phyloP scores from a whole-genome alignment of 768 basidiomycete genomes.

The Neoboletus subvelutipes region DNA sequence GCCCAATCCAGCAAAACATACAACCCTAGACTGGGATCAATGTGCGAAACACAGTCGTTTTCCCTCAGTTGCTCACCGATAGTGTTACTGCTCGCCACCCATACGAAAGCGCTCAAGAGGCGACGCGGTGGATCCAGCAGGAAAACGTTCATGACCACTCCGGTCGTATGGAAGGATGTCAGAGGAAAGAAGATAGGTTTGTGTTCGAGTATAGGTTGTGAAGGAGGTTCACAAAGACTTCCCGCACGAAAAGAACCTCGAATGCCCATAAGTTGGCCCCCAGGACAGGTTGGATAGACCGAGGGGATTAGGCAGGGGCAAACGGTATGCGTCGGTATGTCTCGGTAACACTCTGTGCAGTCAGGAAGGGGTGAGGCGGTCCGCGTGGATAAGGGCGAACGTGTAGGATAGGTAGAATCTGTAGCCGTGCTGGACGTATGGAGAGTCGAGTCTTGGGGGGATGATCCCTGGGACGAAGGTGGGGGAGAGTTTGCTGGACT shows the following conservation, averaged over 20 bases:
- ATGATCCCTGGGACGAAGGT: conserved; percentile 28
- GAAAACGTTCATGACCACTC: conserved; percentile 77
- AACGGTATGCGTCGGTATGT: conserved; percentile 9
- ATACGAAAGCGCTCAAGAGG: conserved; percentile 69
- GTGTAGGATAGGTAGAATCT: conserved; percentile 11
- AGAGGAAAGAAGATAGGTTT: conserved; percentile 56
- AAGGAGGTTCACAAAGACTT: conserved; percentile 11
- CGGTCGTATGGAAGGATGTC: conserved; percentile 61
- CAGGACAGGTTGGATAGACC: conserved; percentile 7
- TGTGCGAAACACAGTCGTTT: neutral
- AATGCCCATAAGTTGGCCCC: neutral
- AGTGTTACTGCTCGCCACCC: conserved; percentile 47
- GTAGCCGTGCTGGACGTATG: conserved; percentile 2
- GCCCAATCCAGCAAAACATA: conserved; percentile 69
- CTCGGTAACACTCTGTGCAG: conserved; percentile 15
- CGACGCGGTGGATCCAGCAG: conserved; percentile 63
- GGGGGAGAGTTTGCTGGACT: conserved; percentile 30
- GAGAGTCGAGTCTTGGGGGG: conserved; percentile 26
- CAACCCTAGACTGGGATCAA: conserved; percentile 46
- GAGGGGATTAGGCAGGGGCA: conserved; percentile 5
- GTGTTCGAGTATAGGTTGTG: conserved; percentile 10
- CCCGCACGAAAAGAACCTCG: conserved; percentile 10
- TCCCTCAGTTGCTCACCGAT: conserved; percentile 23
- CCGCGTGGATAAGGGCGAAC: conserved; percentile 25
- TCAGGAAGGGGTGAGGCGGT: conserved; percentile 24